Evolutionary conservation across 78 protist genomes (phyloP).

Genomic region (Parvularia atlantis): DNA sequence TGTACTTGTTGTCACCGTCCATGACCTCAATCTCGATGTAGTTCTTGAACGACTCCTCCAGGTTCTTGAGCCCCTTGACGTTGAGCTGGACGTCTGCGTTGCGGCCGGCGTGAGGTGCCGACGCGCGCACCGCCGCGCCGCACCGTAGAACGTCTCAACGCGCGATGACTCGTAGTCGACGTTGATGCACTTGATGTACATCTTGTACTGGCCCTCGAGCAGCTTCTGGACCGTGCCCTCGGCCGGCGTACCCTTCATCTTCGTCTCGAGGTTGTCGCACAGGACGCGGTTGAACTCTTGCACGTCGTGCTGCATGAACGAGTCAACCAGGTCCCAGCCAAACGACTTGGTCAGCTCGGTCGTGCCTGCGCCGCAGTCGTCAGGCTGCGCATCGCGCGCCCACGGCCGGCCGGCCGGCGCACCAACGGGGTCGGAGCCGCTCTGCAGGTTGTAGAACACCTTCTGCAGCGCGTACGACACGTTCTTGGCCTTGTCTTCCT

Average conservation of each 20-base stretch:
- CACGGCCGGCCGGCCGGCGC: not conserved
- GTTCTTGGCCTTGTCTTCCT: slow-evolving; percentile 5
- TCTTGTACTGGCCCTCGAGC: slow-evolving; percentile 69
- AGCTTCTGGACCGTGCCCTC: slow-evolving; percentile 76
- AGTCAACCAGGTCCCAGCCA: slow-evolving; percentile 87
- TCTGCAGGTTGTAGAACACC: slow-evolving; percentile 47
- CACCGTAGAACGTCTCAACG: slow-evolving; percentile 76
- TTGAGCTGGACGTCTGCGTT: slow-evolving; percentile 55
- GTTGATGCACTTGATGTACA: slow-evolving; percentile 73
- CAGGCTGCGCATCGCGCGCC: slow-evolving; percentile 35
- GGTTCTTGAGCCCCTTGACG: slow-evolving; percentile 64
- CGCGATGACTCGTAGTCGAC: slow-evolving; percentile 66
- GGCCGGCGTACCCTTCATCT: slow-evolving; percentile 83
- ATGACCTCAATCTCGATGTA: slow-evolving; percentile 67
- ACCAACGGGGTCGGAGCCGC: no score
- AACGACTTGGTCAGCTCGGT: slow-evolving; percentile 71
- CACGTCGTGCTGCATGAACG: slow-evolving; percentile 94
- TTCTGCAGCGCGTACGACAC: slow-evolving; percentile 60
- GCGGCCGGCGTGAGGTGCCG: no score
- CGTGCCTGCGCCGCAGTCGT: slow-evolving; percentile 52
- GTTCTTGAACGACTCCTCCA: slow-evolving; percentile 60
- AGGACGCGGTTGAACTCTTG: slow-evolving; percentile 92
- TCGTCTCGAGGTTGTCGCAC: slow-evolving; percentile 81
- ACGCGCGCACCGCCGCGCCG: no score
- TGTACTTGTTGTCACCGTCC: slow-evolving; percentile 83